Conservation (phyloP, 768 basidiomycete species). For the Suillus plorans region DNA sequence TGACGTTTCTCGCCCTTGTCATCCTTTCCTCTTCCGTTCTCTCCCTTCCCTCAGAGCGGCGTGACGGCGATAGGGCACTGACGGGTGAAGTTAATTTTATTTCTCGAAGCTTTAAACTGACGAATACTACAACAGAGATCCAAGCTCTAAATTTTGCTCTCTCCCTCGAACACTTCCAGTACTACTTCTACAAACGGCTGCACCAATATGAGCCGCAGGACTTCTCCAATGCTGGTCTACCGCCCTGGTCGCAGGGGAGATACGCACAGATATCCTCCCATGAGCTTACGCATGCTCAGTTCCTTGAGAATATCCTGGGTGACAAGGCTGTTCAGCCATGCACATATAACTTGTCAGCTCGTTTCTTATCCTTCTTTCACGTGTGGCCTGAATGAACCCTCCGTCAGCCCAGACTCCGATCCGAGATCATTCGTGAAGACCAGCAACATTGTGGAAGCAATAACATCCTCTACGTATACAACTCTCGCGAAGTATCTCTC, state of each 20-base stretch:
- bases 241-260: slow-evolving; percentile 47
- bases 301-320: slow-evolving; percentile 47
- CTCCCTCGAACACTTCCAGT: slow-evolving; percentile 47
- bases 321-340: slow-evolving; percentile 50
- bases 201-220: slow-evolving; percentile 42
- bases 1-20: neutral
- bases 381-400: neutral
- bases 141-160: slow-evolving; percentile 47
- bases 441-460: slow-evolving; percentile 53
- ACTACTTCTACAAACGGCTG: slow-evolving; percentile 46
- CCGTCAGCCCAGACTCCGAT: slow-evolving; percentile 42
- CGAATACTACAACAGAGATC: slow-evolving; percentile 3
- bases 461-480: slow-evolving; percentile 54
- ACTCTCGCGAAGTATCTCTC: slow-evolving; percentile 51
- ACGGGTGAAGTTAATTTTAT: slow-evolving; percentile 29
- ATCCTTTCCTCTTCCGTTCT: neutral
- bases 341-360: slow-evolving; percentile 57
- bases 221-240: slow-evolving; percentile 49
- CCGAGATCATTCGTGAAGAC: slow-evolving; percentile 48
- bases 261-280: slow-evolving; percentile 54
- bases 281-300: slow-evolving; percentile 54
- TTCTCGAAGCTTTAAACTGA: slow-evolving; percentile 22
- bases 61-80: neutral
- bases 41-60: slow-evolving; percentile 2
- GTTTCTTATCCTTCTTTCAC: neutral